phyloP scores from a whole-genome alignment of 345 rosid species.

The Eutrema heterophyllum region DNA sequence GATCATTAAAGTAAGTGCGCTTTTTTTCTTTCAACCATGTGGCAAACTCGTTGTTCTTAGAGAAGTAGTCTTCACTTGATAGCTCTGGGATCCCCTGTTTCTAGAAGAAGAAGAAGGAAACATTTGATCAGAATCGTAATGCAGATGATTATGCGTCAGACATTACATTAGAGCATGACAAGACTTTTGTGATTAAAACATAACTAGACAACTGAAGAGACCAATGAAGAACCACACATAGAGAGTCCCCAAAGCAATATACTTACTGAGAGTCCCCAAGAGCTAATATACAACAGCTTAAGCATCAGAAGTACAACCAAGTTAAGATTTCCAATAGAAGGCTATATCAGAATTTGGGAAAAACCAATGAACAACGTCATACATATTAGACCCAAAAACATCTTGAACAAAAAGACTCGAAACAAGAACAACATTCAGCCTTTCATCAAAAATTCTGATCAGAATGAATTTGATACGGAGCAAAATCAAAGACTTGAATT shows the following conservation, averaged over 20 bases:
- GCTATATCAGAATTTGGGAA: not conserved
- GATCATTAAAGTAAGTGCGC: conserved; percentile 69
- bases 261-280: not conserved
- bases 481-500: not conserved
- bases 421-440: not conserved
- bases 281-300: not conserved
- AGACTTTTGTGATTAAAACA: not conserved
- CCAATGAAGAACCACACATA: not conserved
- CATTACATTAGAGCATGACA: not conserved
- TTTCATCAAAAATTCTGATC: not conserved
- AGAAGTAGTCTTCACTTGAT: conserved; percentile 74
- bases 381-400: not conserved
- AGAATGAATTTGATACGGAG: not conserved
- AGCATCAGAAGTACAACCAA: conserved; percentile 8
- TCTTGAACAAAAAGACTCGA: not conserved
- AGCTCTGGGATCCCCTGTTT: conserved; percentile 58
- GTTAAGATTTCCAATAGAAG: not conserved
- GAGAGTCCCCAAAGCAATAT: not conserved
- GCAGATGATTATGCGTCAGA: not conserved
- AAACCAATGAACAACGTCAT: not conserved
- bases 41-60: conserved; percentile 85
- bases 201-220: too few relatives aligned
- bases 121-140: not conserved
- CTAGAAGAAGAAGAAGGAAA: conserved; percentile 32
- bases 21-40: conserved; percentile 90